Conservation (phyloP, 495 filamentous ascomycete genomes). For the Choiromyces venosus region DNA sequence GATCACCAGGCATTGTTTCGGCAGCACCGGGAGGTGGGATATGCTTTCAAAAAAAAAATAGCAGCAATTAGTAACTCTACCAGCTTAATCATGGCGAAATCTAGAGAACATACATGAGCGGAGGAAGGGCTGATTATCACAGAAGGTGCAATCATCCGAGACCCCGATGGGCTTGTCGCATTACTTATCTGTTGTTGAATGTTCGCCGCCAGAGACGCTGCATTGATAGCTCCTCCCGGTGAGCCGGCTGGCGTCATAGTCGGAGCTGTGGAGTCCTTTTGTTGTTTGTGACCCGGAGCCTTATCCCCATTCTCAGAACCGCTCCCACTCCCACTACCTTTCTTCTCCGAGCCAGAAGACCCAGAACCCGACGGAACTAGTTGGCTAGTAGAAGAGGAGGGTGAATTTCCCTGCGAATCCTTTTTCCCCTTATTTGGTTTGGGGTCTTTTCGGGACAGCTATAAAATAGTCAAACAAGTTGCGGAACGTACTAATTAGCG, state of each 20-base stretch:
- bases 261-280: constrained; percentile 45
- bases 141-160: constrained; percentile 61
- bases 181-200: constrained; percentile 41
- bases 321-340: constrained; percentile 77
- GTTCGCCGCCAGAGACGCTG: constrained; percentile 32
- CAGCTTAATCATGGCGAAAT: constrained; percentile 3
- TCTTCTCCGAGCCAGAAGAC: constrained; percentile 80
- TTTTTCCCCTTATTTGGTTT: constrained; percentile 67
- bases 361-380: constrained; percentile 56
- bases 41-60: constrained; percentile 56
- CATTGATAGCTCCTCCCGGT: constrained; percentile 33
- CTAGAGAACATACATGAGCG: constrained; percentile 65
- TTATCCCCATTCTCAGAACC: constrained; percentile 63
- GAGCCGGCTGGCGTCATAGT: constrained; percentile 44
- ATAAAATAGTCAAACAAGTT: constrained; percentile 46
- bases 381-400: constrained; percentile 65
- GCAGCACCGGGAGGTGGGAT: constrained; percentile 85
- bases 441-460: constrained; percentile 95
- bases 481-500: constrained; percentile 39
- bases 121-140: constrained; percentile 89
- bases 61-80: constrained; percentile 14
- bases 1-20: constrained; percentile 97
- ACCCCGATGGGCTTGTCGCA: constrained; percentile 30
- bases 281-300: constrained; percentile 46
- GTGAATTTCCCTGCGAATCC: constrained; percentile 63